Base-by-base conservation (phyloP, 495 filamentous ascomycete genomes). In the Cercophora samala region DNA sequence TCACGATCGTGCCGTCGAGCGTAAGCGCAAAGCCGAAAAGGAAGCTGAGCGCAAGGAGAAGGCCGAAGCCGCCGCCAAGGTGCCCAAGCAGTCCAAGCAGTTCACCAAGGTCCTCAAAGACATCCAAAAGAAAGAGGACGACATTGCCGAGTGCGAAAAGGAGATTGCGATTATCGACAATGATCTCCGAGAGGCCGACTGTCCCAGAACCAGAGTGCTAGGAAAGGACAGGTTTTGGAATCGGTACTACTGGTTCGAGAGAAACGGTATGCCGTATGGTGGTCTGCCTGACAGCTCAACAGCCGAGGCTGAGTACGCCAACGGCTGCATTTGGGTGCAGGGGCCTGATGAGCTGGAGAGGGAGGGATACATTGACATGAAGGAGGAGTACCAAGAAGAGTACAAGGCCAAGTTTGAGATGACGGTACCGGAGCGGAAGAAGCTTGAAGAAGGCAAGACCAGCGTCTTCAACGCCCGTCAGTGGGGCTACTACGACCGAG, bases 171-270 rank as follows among this genome's bases (percentile, higher is more conserved):
- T 87, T 9, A 83, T 95, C 56, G 94, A 98, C 70, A 92, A 96
- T 68, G 93, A 98, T 73, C 84, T 99, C 46, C 89, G 95, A 62
- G 93, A 98, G 77, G 90, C 92, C 54, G 92, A 97, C 74, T 96
- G 94, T 73, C 90, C 92, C 52, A 90, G 95, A 61, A 97, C 93
- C 17, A 88, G 90, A 64, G 87, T 92, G 62, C 84, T 99, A 13
- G 95, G 95, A 56, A 91, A 92, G 68, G 95, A 99, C 75, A 87
- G 95, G 24, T 99, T 96, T 81, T 97, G 92, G 87, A 99, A 98
- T 74, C 91, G 93, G 22, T 99, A 98, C 75, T 97, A 93, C 83
- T 99, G 94, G 94, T 97, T 97, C 75, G 95, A 99, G 78, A 90
- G 93, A 51, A 99, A 98, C 73, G 95, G 93, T 26, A 97, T 98